A percentile compares a stretch with the other conserved stretches of the same genome.
Evolutionary conservation across 331 rosid species (phyloP).

Genomic region (Dryas integrifolia): DNA sequence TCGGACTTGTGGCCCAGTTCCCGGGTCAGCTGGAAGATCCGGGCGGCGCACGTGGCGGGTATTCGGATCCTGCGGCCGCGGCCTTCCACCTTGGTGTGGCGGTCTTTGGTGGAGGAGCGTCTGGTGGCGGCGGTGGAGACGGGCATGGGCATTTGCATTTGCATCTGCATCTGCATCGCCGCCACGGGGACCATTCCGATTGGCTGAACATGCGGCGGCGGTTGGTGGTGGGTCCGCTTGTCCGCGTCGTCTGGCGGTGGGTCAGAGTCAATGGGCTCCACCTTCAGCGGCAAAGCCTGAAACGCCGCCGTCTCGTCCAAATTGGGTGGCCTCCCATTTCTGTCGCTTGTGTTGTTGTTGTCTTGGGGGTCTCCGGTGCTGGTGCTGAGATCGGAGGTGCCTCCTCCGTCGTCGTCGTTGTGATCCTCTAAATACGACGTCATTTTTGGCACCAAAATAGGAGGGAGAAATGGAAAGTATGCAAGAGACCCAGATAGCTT

Average conservation of each 20-base stretch:
- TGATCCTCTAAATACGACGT: conserved; percentile 44
- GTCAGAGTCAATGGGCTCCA: conserved; percentile 53
- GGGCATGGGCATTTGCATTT: conserved; percentile 6
- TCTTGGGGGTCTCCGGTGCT: conserved; percentile 39
- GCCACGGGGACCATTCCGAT: conserved; percentile 36
- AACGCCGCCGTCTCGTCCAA: conserved; percentile 9
- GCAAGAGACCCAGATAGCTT: too few species aligned
- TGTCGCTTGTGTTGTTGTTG: conserved; percentile 1
- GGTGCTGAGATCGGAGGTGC: conserved; percentile 56
- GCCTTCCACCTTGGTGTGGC: conserved; percentile 75
- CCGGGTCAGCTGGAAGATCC: conserved; percentile 73
- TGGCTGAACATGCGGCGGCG: conserved; percentile 10
- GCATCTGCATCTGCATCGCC: conserved; percentile 24
- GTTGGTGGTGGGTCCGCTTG: background rate
- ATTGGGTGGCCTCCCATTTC: conserved; percentile 13
- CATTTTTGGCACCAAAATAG: conserved; percentile 11
- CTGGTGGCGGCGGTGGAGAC: conserved; percentile 9
- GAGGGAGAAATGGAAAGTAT: background rate
- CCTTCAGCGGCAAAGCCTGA: conserved; percentile 40
- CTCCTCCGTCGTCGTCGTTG: conserved; percentile 44
- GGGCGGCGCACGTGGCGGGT: conserved; percentile 72
- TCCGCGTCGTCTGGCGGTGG: conserved; percentile 23
- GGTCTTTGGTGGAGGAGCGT: conserved; percentile 62
- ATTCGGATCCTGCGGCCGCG: conserved; percentile 78
- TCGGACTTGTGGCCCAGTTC: conserved; percentile 70